Percentiles rank a stretch among this genome's conserved stretches.
Evolutionary conservation across 345 rosid genomes (phyloP).

Genomic region (Nephelium lappaceum): DNA sequence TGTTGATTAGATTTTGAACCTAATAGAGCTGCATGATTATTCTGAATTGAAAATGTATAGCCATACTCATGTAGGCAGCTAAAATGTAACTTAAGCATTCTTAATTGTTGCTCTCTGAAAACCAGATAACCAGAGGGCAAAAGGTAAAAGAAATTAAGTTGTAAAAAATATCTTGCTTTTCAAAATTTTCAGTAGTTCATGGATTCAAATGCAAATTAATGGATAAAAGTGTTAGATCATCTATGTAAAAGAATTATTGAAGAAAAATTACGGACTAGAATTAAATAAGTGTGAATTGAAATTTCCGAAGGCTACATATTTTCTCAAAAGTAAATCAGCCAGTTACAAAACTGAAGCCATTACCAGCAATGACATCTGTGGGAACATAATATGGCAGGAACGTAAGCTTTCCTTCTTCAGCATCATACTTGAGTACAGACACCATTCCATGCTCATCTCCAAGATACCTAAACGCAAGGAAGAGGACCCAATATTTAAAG

Average conservation of each 20-base stretch:
- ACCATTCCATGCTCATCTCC: constrained; percentile 86
- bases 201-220: background rate
- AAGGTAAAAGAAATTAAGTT: background rate
- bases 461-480: constrained; percentile 53
- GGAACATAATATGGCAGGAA: constrained; percentile 72
- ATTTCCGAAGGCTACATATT: background rate
- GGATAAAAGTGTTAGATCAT: background rate
- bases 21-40: constrained; percentile 11
- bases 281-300: background rate
- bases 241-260: background rate
- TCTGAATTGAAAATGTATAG: constrained; percentile 5
- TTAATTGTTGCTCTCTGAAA: constrained; percentile 7
- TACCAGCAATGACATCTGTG: constrained; percentile 68
- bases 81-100: constrained; percentile 8
- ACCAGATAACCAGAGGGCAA: background rate
- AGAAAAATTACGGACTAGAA: background rate
- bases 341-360: constrained; percentile 7
- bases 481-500: constrained; percentile 8
- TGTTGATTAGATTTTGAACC: constrained; percentile 1
- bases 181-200: background rate
- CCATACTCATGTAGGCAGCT: background rate
- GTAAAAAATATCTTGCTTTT: background rate
- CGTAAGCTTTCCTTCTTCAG: constrained; percentile 51
- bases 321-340: background rate
- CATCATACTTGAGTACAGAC: constrained; percentile 61